Evolutionary conservation across 2,329 filamentous ascomycete genomes (phyloP), one percentile per base, ranked within the genome.

Genomic region (Fusarium ramigenum): DNA sequence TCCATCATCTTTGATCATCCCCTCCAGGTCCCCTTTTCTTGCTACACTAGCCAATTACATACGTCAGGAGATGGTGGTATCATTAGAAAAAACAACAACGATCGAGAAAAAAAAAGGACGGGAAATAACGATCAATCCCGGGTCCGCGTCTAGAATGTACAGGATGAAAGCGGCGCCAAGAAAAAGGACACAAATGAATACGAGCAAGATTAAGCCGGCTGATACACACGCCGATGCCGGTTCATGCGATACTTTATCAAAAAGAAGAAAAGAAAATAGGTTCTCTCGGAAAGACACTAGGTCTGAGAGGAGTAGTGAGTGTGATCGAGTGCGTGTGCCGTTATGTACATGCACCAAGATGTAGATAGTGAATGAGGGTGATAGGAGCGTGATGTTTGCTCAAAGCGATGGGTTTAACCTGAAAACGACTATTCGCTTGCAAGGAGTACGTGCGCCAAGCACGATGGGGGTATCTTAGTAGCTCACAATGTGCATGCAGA

Each of bases 111-210:
- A 73, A 75, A 67, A 73, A 79, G 68, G 60, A 23, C 57, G 54
- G 59, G 66, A 66, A 66, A 69, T 74, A 75, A 52, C 63, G 76
- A 75, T 79, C 79, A 74, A 70, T 76, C 78, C 77, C 71, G 76
- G 77, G 77, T 76, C 77, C 63, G 64, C 69, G 72, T 80, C 80
- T 81, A 80, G 75, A 79, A 82, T 81, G 76, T 80, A 82, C 78
- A 80, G 74, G 62, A 63, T 67, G 67, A 74, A 67, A 69, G 61
- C 60, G 62, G 59, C 67, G 66, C 63, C 54, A 68, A 61, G 56
- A 47, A 58, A 58, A 75, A 73, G 65, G 63, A 70, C 57, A 65
- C 68, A 72, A 78, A 72, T 66, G 74, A 78, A 73, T 77, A 79
- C 79, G 71, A 79, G 69, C 72, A 76, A 73, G 76, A 80, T 80